A percentile compares a stretch with the other conserved stretches of the same genome.
Evolutionary conservation across 2,329 filamentous ascomycete genomes (phyloP).

Genomic region (Ceratocystis smalleyi): DNA sequence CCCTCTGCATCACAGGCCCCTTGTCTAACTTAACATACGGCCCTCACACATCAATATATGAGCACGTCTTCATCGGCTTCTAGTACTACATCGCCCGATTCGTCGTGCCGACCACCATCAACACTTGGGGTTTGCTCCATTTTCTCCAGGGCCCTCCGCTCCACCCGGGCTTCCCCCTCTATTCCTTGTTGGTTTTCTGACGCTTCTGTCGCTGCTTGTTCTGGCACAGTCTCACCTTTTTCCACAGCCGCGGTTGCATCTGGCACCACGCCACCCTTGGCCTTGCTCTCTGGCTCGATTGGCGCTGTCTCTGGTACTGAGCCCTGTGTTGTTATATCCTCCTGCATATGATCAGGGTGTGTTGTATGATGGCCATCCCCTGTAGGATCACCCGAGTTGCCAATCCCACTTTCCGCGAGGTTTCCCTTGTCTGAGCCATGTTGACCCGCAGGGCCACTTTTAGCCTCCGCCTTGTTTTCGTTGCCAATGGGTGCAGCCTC

Average conservation of each 20-base stretch:
- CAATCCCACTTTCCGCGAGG: background rate
- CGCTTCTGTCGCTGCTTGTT: conserved; percentile 6
- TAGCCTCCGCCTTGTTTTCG: background rate
- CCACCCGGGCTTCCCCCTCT: background rate
- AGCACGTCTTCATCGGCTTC: conserved; percentile 82
- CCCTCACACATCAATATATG: conserved; percentile 49
- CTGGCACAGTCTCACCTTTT: background rate
- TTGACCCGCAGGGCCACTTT: background rate
- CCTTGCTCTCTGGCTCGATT: background rate
- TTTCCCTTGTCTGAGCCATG: background rate
- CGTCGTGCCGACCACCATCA: conserved; percentile 37
- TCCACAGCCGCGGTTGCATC: background rate
- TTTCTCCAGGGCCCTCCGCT: background rate
- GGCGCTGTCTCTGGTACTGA: background rate
- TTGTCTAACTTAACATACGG: background rate
- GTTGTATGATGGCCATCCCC: background rate
- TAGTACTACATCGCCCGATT: conserved; percentile 61
- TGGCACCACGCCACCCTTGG: background rate
- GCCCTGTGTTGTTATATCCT: background rate
- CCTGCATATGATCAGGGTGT: background rate
- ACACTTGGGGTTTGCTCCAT: background rate
- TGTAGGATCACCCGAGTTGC: background rate
- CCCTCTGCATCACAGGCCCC: background rate
- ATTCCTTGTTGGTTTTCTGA: conserved; percentile 17
- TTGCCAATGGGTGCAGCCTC: background rate